Base-by-base conservation (phyloP, 1,284 basidiomycete genomes). In the Meira miltonrushii region DNA sequence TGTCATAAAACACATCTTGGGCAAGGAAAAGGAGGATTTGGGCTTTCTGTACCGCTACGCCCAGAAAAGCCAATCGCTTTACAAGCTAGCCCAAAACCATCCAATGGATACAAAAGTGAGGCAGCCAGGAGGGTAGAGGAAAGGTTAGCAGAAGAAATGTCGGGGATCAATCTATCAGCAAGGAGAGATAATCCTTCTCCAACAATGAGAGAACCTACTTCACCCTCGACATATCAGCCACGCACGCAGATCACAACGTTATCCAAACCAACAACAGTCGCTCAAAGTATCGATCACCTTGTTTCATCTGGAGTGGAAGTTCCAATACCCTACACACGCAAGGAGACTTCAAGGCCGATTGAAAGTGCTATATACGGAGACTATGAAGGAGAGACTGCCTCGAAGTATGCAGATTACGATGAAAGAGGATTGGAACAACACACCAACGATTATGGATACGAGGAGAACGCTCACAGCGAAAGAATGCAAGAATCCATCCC, bases 1-100 rank as follows among this genome's bases (percentile, higher is more conserved):
- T 78, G 77, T 57, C 75, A 78, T 58, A 62, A 62, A 23, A 69
- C 67, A 44, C 65, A 74, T 53, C 63, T 78, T 1, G 77, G 77
- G 8, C 73, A 71, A 10, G 76, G 75, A n/a, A 74, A 71, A 39
- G 74, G 72, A 15, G 73, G 70, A 2, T 78, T 77, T 54, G 60
- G 65, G 10, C 69, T 68, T 28, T 73, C 75, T 5, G 76, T 78
- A 54, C 68, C 69, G 21, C 61, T 77, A 39, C 66, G 47, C 62
- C 39, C 62, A 1, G 59, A 40, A 39, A 62, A 48, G 21, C 21
- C 46, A 25, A 12, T 13, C 7, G 17, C 46, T 21, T 17, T 48
- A 8, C 23, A n/a, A 25, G 7, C 46, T 21, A 21, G 17, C 6
- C 17, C 12, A 12, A 19, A 48, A 19, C 12, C 12, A 5, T 21